phyloP scores from a whole-genome alignment of 306 rosid species.

The Inga oerstediana region DNA sequence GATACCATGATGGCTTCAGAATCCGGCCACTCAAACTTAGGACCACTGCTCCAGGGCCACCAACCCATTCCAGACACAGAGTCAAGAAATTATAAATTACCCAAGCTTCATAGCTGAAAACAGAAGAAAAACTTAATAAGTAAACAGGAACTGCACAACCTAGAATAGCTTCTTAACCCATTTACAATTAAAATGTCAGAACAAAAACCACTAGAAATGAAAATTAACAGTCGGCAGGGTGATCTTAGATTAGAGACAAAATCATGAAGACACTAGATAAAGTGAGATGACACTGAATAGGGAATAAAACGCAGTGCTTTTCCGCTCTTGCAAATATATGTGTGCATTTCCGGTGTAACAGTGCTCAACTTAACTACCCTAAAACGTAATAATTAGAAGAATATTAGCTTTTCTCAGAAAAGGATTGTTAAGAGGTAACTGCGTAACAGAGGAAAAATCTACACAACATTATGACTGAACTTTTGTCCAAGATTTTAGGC shows the following conservation, averaged over 20 bases:
- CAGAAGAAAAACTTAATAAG: constrained; percentile 16
- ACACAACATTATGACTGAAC: background rate
- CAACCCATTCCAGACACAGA: constrained; percentile 90
- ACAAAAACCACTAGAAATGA: background rate
- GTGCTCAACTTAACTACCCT: constrained; percentile 11
- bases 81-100: constrained; percentile 86
- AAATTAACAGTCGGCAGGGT: background rate
- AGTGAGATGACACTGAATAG: constrained; percentile 1
- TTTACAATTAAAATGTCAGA: background rate
- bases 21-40: constrained; percentile 81
- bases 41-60: constrained; percentile 94
- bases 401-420: background rate
- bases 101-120: constrained; percentile 93
- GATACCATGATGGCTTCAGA: constrained; percentile 73
- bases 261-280: constrained; percentile 8
- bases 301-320: background rate
- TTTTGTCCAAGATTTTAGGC: background rate
- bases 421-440: background rate
- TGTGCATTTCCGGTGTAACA: background rate
- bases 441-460: background rate
- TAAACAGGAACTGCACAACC: background rate
- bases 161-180: background rate
- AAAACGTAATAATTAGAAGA: constrained; percentile 7
- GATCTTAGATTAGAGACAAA: background rate
- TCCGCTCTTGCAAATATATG: background rate